Evolutionary conservation across 257 asterid species (phyloP), one percentile per base, ranked within the genome.

Genomic region (Jasminum sambac): DNA sequence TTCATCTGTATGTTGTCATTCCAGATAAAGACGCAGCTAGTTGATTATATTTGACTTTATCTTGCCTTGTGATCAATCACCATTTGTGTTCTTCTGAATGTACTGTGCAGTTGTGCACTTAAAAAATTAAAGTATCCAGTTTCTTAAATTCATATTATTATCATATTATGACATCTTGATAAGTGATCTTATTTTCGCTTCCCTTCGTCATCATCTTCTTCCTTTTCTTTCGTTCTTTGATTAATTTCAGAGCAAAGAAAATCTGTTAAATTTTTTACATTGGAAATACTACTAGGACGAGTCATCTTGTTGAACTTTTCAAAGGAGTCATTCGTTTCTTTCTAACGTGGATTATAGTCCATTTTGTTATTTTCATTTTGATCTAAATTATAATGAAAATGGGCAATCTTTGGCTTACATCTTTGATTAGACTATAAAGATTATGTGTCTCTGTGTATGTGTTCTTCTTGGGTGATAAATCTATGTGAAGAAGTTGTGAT

Each of bases 1-100:
- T 63, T 73, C 52, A 43, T 74, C 65, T 37, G 70, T 65, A 50
- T 72, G 64, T 61, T 69, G 50, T 55, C 70, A 55, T 68, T 55
- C 24, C 62, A 55, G 71, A 68, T 64, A 41, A 70, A 70, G 43
- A 25, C 40, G 23, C 34, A 65, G 57, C 24, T 72, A 59, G 65
- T 65, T 64, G 72, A 43, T 66, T 62, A 57, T 39, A 37, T 21
- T 76, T 63, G 43, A 57, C 21, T 67, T 64, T 66, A 39, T 66
- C 72, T 76, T 68, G 72, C 61, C 34, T 65, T 57, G 66, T 48
- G 72, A 30, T 44, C 37, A 26, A 19, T 66, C 63, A 30, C 34
- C 61, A 17, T 59, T 42, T 52, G 23, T 19, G 39, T 70, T 63
- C 48, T n/a, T 65, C 60, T 67, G 63, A 64, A 58, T 48, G n/a